Base-by-base conservation (phyloP, 164 flowering plant genomes). In the Macadamia tetraphylla region DNA sequence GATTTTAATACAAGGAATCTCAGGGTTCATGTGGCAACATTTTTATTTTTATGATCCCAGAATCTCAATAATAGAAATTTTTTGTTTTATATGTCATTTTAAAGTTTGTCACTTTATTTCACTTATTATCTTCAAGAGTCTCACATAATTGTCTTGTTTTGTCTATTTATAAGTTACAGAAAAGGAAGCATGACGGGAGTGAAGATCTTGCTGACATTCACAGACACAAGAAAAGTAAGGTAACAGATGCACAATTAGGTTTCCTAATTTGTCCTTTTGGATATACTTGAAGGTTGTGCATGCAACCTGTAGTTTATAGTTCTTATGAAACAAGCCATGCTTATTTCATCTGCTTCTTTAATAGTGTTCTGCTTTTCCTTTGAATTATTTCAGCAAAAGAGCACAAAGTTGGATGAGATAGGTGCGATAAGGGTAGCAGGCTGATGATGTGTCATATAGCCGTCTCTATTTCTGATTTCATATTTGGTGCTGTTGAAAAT, bases 391-490 rank as follows among this genome's bases (percentile, higher is more conserved):
- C 94, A 93, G 98, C 96, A 91, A 75, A 94, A 86, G 81, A 85
- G 90, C 84, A 84, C 97, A 61, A 89, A 86, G 80, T 77, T 88
- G 43, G 94, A 87, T 70, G 94, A 91, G 70, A 72, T 88, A 70
- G 94, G 94, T 69, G 83, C 80, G 53, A 86, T 91, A 76, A 91
- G 76, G 81, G 98, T 89, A 72, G 92, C 88, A 9, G 91, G 96
- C 73, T 89, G 84, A 89, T 65, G 55, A 60, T 43, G 62, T 70
- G 69, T 76, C 65, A 66, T 63, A 66, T 72, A 65, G 30, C 71
- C 32, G 68, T 63, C 71, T 61, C 65, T 30, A 46, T 66, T 65
- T 67, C 29, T 64, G 66, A 30, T 64, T 58, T 68, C 81, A 67
- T 66, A 68, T 64, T 71, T 72, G 71, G 68, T 73, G 67, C 69